Evolutionary conservation across 345 rosid species (phyloP).

Genomic region (Arabis alpina): DNA sequence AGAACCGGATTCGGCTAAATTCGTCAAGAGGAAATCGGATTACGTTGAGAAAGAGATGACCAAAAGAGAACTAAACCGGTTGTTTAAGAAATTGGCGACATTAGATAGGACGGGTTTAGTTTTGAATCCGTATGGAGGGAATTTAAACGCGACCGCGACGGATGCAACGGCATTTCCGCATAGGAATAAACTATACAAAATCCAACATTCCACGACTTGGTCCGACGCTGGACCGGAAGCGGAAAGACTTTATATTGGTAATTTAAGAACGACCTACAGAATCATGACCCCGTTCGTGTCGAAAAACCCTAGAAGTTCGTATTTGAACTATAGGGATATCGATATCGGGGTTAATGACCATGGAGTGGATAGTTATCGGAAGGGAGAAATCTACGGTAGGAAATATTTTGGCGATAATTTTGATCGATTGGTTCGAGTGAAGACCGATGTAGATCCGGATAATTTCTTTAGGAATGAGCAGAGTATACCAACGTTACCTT

Average conservation of each 20-base stretch:
- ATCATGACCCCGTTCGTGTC: slow-evolving; percentile 61
- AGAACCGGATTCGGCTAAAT: slow-evolving; percentile 23
- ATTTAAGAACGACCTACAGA: slow-evolving; percentile 44
- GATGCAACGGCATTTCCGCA: slow-evolving; percentile 60
- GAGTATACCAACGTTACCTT: slow-evolving; percentile 49
- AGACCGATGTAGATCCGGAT: slow-evolving; percentile 49
- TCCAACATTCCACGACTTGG: slow-evolving; percentile 53
- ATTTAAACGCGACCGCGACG: slow-evolving; percentile 47
- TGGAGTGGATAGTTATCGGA: slow-evolving; percentile 44
- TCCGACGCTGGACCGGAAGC: slow-evolving; percentile 40
- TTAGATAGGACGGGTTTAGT: slow-evolving; percentile 37
- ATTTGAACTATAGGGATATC: slow-evolving; percentile 65
- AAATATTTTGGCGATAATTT: slow-evolving; percentile 53
- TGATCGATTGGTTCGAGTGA: slow-evolving; percentile 48
- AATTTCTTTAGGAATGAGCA: slow-evolving; percentile 59
- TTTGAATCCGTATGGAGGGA: slow-evolving; percentile 68
- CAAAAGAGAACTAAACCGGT: slow-evolving; percentile 38
- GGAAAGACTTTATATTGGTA: slow-evolving; percentile 33
- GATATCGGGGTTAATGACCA: slow-evolving; percentile 54
- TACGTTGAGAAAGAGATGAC: slow-evolving; percentile 51
- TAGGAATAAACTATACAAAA: slow-evolving; percentile 52
- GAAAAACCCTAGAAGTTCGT: slow-evolving; percentile 66
- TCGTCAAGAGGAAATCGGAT: slow-evolving; percentile 61
- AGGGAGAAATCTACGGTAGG: slow-evolving; percentile 56
- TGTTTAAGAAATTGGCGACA: slow-evolving; percentile 40